Conservation (phyloP, 495 filamentous ascomycete species). For the Penicillium paxilli region DNA sequence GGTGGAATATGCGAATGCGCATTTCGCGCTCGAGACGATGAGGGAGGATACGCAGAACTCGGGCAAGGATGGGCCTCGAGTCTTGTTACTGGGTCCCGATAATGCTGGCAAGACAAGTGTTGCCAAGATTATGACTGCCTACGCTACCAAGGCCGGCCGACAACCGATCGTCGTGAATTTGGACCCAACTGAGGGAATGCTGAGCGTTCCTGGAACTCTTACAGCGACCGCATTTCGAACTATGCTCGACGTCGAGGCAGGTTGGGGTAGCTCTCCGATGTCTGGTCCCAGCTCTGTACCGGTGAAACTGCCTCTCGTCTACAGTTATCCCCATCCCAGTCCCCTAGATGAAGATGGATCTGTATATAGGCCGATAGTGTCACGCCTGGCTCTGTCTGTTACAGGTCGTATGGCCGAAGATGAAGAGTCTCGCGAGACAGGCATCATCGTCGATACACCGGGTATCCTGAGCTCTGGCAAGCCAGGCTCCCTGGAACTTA, state of each 20-base stretch:
- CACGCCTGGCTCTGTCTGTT: constrained; percentile 76
- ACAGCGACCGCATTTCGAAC: constrained; percentile 80
- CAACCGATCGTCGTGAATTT: constrained; percentile 85
- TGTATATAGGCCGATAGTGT: constrained; percentile 71
- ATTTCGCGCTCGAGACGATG: constrained; percentile 76
- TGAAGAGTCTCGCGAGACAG: constrained; percentile 62
- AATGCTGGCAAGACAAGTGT: constrained; percentile 85
- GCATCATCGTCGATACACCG: constrained; percentile 85
- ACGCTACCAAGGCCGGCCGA: constrained; percentile 72
- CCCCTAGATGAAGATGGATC: constrained; percentile 69
- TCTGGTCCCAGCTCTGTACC: constrained; percentile 84
- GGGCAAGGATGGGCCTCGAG: constrained; percentile 68
- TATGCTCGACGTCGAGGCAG: constrained; percentile 86
- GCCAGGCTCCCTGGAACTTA: constrained; percentile 64
- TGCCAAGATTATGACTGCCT: constrained; percentile 75
- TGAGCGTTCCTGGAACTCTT: constrained; percentile 81
- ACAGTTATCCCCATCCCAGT: constrained; percentile 76
- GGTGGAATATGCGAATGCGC: constrained; percentile 78
- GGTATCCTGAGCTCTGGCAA: constrained; percentile 64
- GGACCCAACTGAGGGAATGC: constrained; percentile 82
- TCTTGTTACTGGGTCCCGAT: constrained; percentile 80
- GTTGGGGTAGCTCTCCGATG: constrained; percentile 88
- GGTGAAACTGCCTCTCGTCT: constrained; percentile 90
- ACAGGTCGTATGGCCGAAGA: constrained; percentile 80
- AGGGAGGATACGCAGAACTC: constrained; percentile 52